Evolutionary conservation across 1,284 basidiomycete species (phyloP), one percentile per base, ranked within the genome.

Genomic region (Ustilago xerochloae): DNA sequence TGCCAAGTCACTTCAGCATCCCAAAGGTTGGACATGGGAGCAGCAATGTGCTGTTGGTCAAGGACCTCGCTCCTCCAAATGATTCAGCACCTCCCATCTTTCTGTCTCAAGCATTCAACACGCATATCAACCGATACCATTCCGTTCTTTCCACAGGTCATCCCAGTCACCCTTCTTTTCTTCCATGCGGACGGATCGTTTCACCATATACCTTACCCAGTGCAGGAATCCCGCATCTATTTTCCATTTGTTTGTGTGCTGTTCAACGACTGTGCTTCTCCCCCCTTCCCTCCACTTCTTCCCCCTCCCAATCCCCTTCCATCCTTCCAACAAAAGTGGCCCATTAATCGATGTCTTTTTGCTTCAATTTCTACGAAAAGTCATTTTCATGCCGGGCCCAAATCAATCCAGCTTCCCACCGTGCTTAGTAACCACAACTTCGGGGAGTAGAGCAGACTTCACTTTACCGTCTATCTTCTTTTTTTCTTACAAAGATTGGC

Each of bases 331-430:
- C 12, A 15, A 24, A 26, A 10, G 16, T 13, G 64, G 77, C 76
- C 77, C 77, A 73, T 78, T 80, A 80, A 80, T 80, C 78, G 63
- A 73, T 75, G 69, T 53, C 55, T 68, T 56, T 63, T 67, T 33
- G 61, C 49, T 16, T 38, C 13, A 15, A 16, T 29, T 39, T 61
- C 38, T 66, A 71, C 77, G 62, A 60, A 60, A 55, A 63, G 32
- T 59, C 68, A 76, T 71, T 75, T 80, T 80, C 78, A 80, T 80
- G 78, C 73, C 72, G 78, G 77, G 76, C 77, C 62, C 22, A 80
- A 18, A 80, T 61, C 32, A 55, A 73, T 38, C 53, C 49, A 22
- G 22, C 20, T 15, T 54, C 32, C 35, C 32, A 35, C 47, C 35
- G 33, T 20, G 22, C 26, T 46, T 59, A 50, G 49, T 52, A 48